A percentile compares a stretch with the other conserved stretches of the same genome.
These are phyloP conservation scores for Pseudozyma sp. DNA, from an alignment of 1,284 basidiomycete genomes.

Conservation along the genomic window DNA sequence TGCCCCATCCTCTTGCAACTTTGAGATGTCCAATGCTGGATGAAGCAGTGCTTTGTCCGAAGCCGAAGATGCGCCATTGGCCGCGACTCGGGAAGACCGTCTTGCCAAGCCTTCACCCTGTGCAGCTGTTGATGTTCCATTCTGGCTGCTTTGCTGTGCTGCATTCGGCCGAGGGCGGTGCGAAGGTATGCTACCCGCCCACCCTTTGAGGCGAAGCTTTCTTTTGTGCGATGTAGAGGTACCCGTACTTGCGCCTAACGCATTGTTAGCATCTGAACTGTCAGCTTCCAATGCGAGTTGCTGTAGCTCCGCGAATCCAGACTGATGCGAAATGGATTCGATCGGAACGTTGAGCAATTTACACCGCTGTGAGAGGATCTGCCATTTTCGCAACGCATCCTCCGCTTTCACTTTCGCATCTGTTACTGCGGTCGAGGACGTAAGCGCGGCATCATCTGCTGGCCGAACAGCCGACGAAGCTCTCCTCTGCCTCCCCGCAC, in stretches of 20 bases:
- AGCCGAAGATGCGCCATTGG: neutral
- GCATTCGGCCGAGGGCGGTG: neutral
- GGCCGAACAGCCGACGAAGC: slow-evolving; percentile 13
- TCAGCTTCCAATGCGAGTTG: slow-evolving; percentile 21
- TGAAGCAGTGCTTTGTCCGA: slow-evolving; percentile 5
- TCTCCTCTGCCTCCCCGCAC: slow-evolving; percentile 6
- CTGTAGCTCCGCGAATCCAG: slow-evolving; percentile 29
- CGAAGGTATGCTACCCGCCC: slow-evolving; percentile 20
- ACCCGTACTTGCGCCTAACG: slow-evolving; percentile 4
- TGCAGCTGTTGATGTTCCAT: neutral
- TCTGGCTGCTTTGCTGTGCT: neutral
- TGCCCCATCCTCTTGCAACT: slow-evolving; percentile 5
- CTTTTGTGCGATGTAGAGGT: slow-evolving; percentile 11
- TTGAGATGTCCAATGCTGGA: slow-evolving; percentile 25
- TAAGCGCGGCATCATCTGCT: neutral
- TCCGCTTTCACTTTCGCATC: slow-evolving; percentile 6
- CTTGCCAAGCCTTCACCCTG: slow-evolving; percentile 14
- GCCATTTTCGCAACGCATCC: slow-evolving; percentile 14
- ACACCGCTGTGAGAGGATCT: slow-evolving; percentile 32
- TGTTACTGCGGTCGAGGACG: neutral
- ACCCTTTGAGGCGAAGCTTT: slow-evolving; percentile 39
- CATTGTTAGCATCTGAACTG: slow-evolving; percentile 14
- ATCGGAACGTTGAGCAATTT: slow-evolving; percentile 30
- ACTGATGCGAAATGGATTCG: slow-evolving; percentile 30
- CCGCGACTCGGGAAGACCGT: slow-evolving; percentile 15